Conservation (phyloP, 495 filamentous ascomycete species). For the Elasticomyces elasticus region DNA sequence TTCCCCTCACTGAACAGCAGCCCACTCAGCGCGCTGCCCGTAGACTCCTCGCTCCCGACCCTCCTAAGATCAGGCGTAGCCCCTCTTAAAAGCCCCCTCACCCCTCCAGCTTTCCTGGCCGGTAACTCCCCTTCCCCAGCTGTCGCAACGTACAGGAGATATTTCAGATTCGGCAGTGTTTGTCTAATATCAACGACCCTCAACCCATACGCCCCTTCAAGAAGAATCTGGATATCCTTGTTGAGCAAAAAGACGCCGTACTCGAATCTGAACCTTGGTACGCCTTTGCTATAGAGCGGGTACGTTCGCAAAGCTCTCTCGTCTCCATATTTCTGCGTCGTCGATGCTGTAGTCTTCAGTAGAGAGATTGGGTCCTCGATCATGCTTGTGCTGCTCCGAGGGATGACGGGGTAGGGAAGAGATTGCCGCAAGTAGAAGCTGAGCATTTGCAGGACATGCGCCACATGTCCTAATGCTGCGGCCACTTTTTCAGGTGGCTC, state of each 20-base stretch:
- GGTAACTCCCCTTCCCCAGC: slow-evolving; percentile 69
- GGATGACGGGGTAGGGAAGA: slow-evolving; percentile 69
- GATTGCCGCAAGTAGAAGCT: slow-evolving; percentile 73
- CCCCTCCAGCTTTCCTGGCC: slow-evolving; percentile 64
- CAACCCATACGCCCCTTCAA: slow-evolving; percentile 64
- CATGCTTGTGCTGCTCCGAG: slow-evolving; percentile 60
- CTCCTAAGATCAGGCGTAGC: background rate
- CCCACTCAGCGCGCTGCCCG: background rate
- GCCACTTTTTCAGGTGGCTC: slow-evolving; percentile 58
- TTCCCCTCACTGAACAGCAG: background rate
- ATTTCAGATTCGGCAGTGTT: slow-evolving; percentile 87
- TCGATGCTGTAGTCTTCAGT: slow-evolving; percentile 14
- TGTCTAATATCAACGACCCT: slow-evolving; percentile 71
- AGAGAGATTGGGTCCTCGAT: slow-evolving; percentile 72
- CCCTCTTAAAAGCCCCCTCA: slow-evolving; percentile 52
- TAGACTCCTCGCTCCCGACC: slow-evolving; percentile 3
- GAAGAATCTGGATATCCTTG: slow-evolving; percentile 72
- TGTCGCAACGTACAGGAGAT: slow-evolving; percentile 76
- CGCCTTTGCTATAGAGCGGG: slow-evolving; percentile 68
- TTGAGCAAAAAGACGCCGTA: slow-evolving; percentile 92
- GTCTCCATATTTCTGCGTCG: slow-evolving; percentile 8
- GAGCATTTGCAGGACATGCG: slow-evolving; percentile 63
- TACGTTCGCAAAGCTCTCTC: slow-evolving; percentile 20
- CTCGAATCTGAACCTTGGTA: slow-evolving; percentile 76
- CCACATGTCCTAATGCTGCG: slow-evolving; percentile 73